Conservation (phyloP, 441 rosid species). For the Populus hybrid region DNA sequence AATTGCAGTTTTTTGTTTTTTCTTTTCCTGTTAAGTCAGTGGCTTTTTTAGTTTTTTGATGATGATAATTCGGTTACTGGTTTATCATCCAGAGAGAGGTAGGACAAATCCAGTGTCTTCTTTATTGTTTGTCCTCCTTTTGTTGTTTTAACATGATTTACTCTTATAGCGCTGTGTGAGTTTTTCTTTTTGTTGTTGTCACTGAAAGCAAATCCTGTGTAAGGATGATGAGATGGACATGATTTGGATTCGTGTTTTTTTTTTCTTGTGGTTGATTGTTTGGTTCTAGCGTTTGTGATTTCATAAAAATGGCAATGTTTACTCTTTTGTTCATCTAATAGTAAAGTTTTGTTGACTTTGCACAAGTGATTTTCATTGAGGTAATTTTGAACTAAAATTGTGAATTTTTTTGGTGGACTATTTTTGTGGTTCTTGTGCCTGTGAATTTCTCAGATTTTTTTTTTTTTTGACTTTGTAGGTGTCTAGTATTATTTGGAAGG, state of each 20-base stretch:
- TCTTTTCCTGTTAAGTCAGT: not conserved
- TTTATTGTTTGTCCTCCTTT: not conserved
- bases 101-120: not conserved
- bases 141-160: not conserved
- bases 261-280: not conserved
- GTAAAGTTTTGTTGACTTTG: not conserved
- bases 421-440: not conserved
- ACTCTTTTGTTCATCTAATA: not conserved
- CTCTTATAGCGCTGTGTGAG: not conserved
- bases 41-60: not conserved
- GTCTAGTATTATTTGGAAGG: not conserved
- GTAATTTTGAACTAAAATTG: not conserved
- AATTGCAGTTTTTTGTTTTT: not conserved
- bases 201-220: not conserved
- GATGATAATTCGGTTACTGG: not conserved
- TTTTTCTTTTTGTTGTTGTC: not conserved
- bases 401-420: not conserved
- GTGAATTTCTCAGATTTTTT: not conserved
- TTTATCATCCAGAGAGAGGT: not conserved
- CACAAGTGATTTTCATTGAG: not conserved
- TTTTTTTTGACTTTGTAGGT: not conserved
- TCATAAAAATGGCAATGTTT: slow-evolving; percentile 6
- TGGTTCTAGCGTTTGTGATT: slow-evolving; percentile 5
- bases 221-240: not conserved
- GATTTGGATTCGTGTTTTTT: not conserved